phyloP scores from a whole-genome alignment of 176 grass and related monocot species.

The Thalia dealbata region DNA sequence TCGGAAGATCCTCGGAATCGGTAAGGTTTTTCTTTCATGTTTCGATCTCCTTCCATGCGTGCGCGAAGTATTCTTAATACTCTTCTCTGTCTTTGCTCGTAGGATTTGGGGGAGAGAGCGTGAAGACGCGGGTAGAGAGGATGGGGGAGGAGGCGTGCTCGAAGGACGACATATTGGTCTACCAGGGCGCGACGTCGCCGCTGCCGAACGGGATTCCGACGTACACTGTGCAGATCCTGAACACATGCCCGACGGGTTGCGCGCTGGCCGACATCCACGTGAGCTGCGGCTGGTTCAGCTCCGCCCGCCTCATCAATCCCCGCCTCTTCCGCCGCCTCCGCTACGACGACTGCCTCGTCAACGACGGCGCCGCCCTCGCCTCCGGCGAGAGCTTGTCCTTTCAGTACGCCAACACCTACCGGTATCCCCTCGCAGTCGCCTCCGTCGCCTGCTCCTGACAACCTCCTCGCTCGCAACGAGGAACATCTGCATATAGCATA shows the following conservation, averaged over 20 bases:
- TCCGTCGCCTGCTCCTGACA: constrained; percentile 28
- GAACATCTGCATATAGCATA: too few species aligned
- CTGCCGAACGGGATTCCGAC: constrained; percentile 38
- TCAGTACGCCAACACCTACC: constrained; percentile 37
- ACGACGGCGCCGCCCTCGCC: constrained; percentile 22
- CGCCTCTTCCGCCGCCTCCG: constrained; percentile 30
- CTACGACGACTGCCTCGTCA: constrained; percentile 40
- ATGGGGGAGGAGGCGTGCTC: constrained; percentile 29
- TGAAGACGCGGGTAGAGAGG: neutral
- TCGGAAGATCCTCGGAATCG: neutral
- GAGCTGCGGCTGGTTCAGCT: constrained; percentile 44
- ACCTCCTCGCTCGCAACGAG: neutral
- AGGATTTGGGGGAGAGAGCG: neutral
- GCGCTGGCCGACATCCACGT: constrained; percentile 31
- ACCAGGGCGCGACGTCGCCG: constrained; percentile 33
- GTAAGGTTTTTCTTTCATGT: neutral
- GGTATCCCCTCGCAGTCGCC: constrained; percentile 18
- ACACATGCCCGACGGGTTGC: constrained; percentile 29
- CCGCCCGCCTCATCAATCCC: constrained; percentile 33
- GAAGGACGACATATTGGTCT: constrained; percentile 31
- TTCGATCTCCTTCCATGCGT: too few species aligned
- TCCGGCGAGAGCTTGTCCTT: constrained; percentile 30
- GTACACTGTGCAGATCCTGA: constrained; percentile 37
- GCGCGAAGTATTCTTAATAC: neutral
- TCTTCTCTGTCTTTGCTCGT: neutral